phyloP scores from a whole-genome alignment of 2,329 filamentous ascomycete species.

The Diplodia corticola region DNA sequence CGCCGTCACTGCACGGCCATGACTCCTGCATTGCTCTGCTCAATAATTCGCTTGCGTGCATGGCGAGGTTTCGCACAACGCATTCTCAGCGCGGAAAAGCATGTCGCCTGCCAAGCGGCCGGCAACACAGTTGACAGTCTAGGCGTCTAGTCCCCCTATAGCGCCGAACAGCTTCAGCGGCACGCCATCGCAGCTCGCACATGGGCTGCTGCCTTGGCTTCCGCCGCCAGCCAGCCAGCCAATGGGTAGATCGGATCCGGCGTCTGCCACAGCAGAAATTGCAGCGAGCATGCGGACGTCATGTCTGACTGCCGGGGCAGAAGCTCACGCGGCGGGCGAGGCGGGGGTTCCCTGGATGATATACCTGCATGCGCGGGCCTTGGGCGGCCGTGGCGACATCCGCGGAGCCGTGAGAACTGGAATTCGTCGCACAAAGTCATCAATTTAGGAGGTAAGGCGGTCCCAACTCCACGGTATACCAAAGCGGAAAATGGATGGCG shows the following conservation, averaged over 20 bases:
- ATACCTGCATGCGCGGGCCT: neutral
- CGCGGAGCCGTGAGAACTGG: neutral
- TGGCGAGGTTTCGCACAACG: neutral
- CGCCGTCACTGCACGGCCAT: slow-evolving; percentile 4
- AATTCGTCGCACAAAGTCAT: neutral
- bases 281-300: neutral
- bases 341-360: neutral
- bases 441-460: neutral
- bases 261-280: neutral
- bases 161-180: neutral
- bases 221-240: neutral
- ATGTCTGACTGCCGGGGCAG: neutral
- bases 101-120: neutral
- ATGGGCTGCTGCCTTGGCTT: slow-evolving; percentile 5
- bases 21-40: neutral
- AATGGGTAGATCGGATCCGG: neutral
- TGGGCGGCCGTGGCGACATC: neutral
- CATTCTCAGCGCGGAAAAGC: neutral
- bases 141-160: neutral
- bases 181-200: neutral
- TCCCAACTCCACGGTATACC: neutral
- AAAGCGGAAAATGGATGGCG: slow-evolving; percentile 5
- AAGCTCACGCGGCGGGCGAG: neutral
- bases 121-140: neutral
- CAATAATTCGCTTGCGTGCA: neutral